Conservation (phyloP, 148 eudicot species). For the Vaccinium vitisidaea region DNA sequence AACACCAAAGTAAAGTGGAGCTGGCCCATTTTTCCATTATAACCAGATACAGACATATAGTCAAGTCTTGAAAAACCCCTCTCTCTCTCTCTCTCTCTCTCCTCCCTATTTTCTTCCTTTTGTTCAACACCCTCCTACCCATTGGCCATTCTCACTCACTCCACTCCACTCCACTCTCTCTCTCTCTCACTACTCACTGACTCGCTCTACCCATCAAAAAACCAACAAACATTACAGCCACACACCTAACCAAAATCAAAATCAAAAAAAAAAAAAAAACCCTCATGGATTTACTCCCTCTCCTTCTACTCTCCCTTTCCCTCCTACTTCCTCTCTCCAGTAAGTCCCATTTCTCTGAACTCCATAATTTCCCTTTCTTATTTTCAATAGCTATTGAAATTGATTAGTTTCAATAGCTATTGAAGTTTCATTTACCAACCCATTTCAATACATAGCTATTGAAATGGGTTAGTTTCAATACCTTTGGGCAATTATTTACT, state of each 20-base stretch:
- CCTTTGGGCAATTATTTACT: too few relatives aligned
- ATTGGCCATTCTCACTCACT: not conserved
- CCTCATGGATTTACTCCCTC: constrained; percentile 11
- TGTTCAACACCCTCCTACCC: not conserved
- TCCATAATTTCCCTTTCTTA: too few relatives aligned
- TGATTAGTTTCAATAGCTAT: too few relatives aligned
- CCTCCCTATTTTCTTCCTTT: not conserved
- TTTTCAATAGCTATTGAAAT: not conserved
- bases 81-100: not conserved
- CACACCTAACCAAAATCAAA: too few relatives aligned
- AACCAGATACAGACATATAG: too few relatives aligned
- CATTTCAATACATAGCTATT: not conserved
- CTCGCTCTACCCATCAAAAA: not conserved
- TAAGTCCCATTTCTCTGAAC: constrained; percentile 19
- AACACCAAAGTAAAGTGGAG: not conserved
- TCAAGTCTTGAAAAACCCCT: not conserved
- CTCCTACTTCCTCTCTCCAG: constrained; percentile 35
- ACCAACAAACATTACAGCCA: not conserved
- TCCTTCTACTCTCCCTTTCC: constrained; percentile 15
- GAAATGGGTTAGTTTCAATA: not conserved
- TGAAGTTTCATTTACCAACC: too few relatives aligned
- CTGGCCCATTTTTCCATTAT: too few relatives aligned
- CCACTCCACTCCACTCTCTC: too few relatives aligned
- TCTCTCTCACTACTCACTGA: not conserved
- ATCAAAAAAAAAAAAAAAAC: not conserved